Evolutionary conservation across 2,329 filamentous ascomycete species (phyloP), one percentile per base, ranked within the genome.

Genomic region (Claviceps fusiformis): DNA sequence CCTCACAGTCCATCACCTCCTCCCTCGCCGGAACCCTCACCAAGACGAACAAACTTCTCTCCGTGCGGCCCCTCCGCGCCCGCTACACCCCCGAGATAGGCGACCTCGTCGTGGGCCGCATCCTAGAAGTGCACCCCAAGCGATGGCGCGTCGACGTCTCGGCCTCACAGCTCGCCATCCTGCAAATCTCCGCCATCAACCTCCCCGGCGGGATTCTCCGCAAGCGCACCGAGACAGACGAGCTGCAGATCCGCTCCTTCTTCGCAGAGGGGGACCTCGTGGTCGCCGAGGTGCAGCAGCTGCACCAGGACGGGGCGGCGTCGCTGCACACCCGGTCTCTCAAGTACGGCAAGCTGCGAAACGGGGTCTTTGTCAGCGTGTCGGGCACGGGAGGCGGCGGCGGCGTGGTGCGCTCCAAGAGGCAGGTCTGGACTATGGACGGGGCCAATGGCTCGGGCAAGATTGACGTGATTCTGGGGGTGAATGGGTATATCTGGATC

Each of bases 401-500:
- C 3, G 90, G 91, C 47, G 90, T 97, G 1, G 89, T 95, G 35
- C 76, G 93, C 53, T 82, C 85, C 29, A 81, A 92, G 62, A 76
- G 91, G 56, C 93, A 98, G 73, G 85, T 93, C 45, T 95, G 93
- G 79, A 93, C 89, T 0, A 74, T 95, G 62, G 80, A 85, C 57
- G 69, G 68, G 5, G 73, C 71, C 45, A 71, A 75, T 59, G 75
- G 78, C 39, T 77, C 79, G 39, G 77, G 81, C 53, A 85, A 83
- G 59, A 80, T 98, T 33, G 89, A 96, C 66, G 82, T 97, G 8
- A 80, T 95, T 53, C 76, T 98, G 1, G 93, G 93, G 2, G 93
- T 98, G 44, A 98, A 98, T 64, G 93, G 93, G 1, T 97, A 95
- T 67, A 90, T 97, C 56, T 98, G 89, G 87, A 91, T 97, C 65